Conservation (phyloP, 2,329 filamentous ascomycete species). For the Capronia americana region DNA sequence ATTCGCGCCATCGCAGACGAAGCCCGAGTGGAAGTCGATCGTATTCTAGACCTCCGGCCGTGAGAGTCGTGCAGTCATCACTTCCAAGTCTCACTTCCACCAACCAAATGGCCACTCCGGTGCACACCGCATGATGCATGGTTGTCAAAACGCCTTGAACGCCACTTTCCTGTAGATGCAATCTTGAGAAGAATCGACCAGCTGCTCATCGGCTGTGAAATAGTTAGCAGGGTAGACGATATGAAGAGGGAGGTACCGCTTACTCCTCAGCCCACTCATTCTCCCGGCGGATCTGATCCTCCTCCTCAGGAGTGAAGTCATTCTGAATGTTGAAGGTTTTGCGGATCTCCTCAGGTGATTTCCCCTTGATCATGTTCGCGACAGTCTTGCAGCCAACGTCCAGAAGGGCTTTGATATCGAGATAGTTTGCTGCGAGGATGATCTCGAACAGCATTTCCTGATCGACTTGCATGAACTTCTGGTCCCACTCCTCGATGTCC, state of each 20-base stretch:
- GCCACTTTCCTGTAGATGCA: neutral
- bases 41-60: neutral
- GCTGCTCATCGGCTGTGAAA: slow-evolving; percentile 31
- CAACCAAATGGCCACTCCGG: neutral
- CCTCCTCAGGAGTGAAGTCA: slow-evolving; percentile 98
- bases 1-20: neutral
- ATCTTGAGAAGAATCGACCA: slow-evolving; percentile 29
- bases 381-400: slow-evolving; percentile 99
- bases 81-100: neutral
- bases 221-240: slow-evolving; percentile 2
- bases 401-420: slow-evolving; percentile 97
- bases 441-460: slow-evolving; percentile 99
- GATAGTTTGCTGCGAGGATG: slow-evolving; percentile 96
- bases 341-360: slow-evolving; percentile 97
- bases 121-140: neutral
- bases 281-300: slow-evolving; percentile 93
- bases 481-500: slow-evolving; percentile 99
- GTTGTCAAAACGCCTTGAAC: slow-evolving; percentile 8
- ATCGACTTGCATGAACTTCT: slow-evolving; percentile 99
- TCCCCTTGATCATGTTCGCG: slow-evolving; percentile 99
- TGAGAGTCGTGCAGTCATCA: neutral
- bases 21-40: neutral
- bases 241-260: slow-evolving; percentile 38
- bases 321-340: slow-evolving; percentile 99
- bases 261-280: slow-evolving; percentile 90